phyloP scores from a whole-genome alignment of 2,329 filamentous ascomycete genomes.

The Neofusicoccum kwambonambiense region DNA sequence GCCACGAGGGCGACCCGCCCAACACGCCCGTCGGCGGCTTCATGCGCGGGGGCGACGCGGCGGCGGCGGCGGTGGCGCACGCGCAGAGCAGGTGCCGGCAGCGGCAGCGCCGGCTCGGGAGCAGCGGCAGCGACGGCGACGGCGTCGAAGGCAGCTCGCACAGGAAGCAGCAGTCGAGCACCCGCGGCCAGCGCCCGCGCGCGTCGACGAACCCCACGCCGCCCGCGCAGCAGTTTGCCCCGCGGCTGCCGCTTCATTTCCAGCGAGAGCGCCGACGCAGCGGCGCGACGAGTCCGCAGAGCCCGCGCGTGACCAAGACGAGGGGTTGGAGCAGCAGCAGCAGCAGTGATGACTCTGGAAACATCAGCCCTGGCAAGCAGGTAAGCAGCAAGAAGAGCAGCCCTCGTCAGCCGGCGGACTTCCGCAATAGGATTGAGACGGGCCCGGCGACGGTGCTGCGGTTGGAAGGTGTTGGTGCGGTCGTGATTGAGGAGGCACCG shows the following conservation, averaged over 20 bases:
- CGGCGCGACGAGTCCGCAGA: not conserved
- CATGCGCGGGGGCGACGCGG: not conserved
- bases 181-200: not conserved
- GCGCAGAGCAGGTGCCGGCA: not conserved
- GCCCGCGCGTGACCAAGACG: not conserved
- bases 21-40: not conserved
- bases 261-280: not conserved
- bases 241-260: not conserved
- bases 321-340: not conserved
- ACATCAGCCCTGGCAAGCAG: not conserved
- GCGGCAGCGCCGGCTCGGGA: not conserved
- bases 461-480: slow-evolving; percentile 3
- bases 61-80: not conserved
- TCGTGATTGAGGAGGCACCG: slow-evolving; percentile 14
- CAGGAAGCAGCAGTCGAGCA: not conserved
- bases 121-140: not conserved
- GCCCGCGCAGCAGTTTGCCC: not conserved
- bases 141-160: not conserved
- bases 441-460: not conserved
- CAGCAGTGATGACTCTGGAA: not conserved
- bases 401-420: not conserved
- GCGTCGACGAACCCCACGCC: not conserved
- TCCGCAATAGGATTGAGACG: not conserved
- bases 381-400: not conserved
- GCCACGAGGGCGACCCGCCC: not conserved